A percentile compares a stretch with the other conserved stretches of the same genome.
Evolutionary conservation across 169 alveolate species (phyloP).

Genomic region (Babesia ovata): DNA sequence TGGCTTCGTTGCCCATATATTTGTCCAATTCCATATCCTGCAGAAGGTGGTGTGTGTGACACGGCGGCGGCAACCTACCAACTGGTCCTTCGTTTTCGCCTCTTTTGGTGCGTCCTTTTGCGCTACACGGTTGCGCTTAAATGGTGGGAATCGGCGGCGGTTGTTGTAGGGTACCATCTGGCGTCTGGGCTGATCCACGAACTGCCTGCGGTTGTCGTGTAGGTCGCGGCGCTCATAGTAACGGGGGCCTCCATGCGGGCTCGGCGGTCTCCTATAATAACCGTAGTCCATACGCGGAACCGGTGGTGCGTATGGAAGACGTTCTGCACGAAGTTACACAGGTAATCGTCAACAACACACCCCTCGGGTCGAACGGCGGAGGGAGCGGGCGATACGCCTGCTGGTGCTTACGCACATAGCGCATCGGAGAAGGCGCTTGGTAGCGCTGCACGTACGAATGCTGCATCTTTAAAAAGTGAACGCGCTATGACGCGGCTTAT

Average conservation of each 20-base stretch:
- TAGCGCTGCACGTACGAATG: neutral
- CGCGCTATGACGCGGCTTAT: neutral
- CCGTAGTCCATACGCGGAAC: neutral
- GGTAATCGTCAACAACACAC: neutral
- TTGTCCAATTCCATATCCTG: conserved; percentile 69
- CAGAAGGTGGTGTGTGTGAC: neutral
- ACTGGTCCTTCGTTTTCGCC: conserved; percentile 41
- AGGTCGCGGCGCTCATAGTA: conserved; percentile 12
- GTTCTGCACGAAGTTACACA: conserved; percentile 3
- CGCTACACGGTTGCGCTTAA: conserved; percentile 16
- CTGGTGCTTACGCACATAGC: conserved; percentile 18
- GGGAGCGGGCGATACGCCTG: conserved; percentile 8
- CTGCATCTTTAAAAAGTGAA: conserved; percentile 16
- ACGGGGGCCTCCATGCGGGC: conserved; percentile 5
- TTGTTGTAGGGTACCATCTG: neutral
- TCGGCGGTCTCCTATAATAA: conserved; percentile 11
- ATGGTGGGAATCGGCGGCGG: neutral
- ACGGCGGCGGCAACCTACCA: conserved; percentile 33
- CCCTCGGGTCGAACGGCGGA: conserved; percentile 12
- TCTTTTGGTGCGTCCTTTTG: conserved; percentile 32
- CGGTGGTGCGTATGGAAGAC: neutral
- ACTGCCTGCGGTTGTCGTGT: neutral
- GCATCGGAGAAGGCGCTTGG: conserved; percentile 28
- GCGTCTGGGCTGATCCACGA: neutral
- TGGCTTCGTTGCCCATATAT: conserved; percentile 69